Conservation (phyloP, 202 grass and related monocot species). For the Elaeis oleifera region DNA sequence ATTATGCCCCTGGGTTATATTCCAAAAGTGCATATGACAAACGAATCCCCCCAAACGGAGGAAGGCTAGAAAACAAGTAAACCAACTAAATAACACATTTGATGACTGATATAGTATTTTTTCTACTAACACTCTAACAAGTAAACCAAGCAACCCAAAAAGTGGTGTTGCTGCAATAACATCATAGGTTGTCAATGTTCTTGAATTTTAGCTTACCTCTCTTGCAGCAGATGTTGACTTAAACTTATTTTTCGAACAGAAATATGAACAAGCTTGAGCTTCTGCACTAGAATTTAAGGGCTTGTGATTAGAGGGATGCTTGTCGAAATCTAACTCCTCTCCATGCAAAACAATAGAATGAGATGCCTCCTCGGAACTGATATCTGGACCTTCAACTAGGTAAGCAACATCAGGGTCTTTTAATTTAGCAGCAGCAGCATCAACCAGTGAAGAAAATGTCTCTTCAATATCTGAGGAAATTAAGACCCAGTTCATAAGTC, state of each 20-base stretch:
- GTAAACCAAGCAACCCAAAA: no score
- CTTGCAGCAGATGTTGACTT: conserved; percentile 28
- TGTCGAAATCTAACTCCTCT: conserved; percentile 30
- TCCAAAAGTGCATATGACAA: no score
- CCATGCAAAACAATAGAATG: conserved; percentile 47
- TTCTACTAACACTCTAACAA: no score
- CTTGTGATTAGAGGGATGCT: background rate
- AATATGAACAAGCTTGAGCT: conserved; percentile 53
- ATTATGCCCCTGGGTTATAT: no score
- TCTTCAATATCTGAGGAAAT: conserved; percentile 40
- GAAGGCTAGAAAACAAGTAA: no score
- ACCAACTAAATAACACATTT: no score
- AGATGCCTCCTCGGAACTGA: conserved; percentile 29
- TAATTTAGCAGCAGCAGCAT: conserved; percentile 45
- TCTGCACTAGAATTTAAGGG: conserved; percentile 20
- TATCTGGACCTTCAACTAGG: conserved; percentile 55
- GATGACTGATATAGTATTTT: no score
- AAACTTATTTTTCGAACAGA: conserved; percentile 34
- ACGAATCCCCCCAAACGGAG: no score
- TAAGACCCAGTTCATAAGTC: conserved; percentile 18
- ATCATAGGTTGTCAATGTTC: background rate
- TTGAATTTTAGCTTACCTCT: conserved; percentile 58
- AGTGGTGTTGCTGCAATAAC: background rate
- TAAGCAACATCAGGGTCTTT: conserved; percentile 48
- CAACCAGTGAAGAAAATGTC: conserved; percentile 43